A percentile compares a stretch with the other conserved stretches of the same genome.
These are phyloP conservation scores for Microdochium paspali DNA, from an alignment of 2,329 filamentous ascomycete genomes.

Conservation along the genomic window DNA sequence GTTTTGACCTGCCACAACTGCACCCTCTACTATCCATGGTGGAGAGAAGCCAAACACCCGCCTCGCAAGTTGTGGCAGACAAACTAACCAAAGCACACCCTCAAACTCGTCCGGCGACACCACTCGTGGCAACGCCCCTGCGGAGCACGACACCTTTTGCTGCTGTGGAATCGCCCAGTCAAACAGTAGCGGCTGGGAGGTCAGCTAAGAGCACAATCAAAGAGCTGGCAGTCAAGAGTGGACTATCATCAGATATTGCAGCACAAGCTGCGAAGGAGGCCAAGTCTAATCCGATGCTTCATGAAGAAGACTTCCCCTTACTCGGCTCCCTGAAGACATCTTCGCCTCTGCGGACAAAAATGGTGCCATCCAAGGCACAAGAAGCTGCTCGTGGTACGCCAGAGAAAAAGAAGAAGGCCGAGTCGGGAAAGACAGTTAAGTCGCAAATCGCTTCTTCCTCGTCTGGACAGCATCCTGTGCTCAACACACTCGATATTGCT, in stretches of 20 bases:
- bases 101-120: conserved; percentile 20
- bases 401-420: conserved; percentile 15
- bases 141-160: conserved; percentile 13
- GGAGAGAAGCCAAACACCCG: neutral
- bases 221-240: conserved; percentile 32
- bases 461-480: conserved; percentile 27
- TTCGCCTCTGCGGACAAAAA: conserved; percentile 21
- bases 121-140: conserved; percentile 13
- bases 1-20: neutral
- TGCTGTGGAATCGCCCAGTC: conserved; percentile 8
- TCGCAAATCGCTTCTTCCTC: conserved; percentile 12
- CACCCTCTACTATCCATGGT: neutral
- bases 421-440: conserved; percentile 13
- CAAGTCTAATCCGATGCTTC: conserved; percentile 28
- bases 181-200: conserved; percentile 5
- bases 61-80: neutral
- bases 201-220: conserved; percentile 35
- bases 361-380: conserved; percentile 18
- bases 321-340: conserved; percentile 35
- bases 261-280: conserved; percentile 25
- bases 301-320: conserved; percentile 56
- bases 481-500: conserved; percentile 38
- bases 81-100: neutral
- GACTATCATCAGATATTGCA: conserved; percentile 35
- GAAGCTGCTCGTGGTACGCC: conserved; percentile 1